Evolutionary conservation across 768 basidiomycete genomes (phyloP).

Genomic region (Cystobasidium ongulense): DNA sequence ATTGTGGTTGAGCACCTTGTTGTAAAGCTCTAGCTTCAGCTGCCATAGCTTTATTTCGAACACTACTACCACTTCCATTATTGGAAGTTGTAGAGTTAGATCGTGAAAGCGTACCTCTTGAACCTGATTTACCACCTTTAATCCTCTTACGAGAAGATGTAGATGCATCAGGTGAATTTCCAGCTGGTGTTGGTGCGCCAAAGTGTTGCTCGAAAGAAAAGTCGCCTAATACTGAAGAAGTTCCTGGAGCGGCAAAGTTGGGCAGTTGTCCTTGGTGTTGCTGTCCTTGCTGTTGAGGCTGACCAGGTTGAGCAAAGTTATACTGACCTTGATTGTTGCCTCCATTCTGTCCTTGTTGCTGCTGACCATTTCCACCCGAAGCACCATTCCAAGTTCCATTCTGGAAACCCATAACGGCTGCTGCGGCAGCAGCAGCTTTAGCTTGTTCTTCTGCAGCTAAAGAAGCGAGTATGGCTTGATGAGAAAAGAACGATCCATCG

Average conservation of each 20-base stretch:
- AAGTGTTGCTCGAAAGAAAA: constrained; percentile 5
- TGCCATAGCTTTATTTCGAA: background rate
- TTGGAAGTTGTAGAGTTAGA: constrained; percentile 11
- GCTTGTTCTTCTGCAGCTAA: constrained; percentile 1
- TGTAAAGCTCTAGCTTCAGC: constrained; percentile 19
- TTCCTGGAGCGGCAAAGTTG: background rate
- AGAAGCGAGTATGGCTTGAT: constrained; percentile 24
- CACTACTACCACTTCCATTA: background rate
- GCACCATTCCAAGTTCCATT: background rate
- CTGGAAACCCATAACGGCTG: constrained; percentile 10
- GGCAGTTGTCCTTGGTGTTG: background rate
- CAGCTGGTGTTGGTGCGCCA: background rate
- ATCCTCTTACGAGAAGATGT: background rate
- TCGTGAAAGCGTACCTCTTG: constrained; percentile 6
- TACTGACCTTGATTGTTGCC: background rate
- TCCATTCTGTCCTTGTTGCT: background rate
- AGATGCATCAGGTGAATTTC: background rate
- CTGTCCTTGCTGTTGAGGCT: background rate
- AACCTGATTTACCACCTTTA: background rate
- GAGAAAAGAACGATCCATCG: constrained; percentile 26
- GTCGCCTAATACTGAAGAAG: background rate
- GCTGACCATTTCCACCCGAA: background rate
- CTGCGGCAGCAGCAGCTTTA: constrained; percentile 9
- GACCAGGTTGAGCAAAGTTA: constrained; percentile 18
- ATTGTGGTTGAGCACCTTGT: background rate